Percentiles rank a stretch among this genome's conserved stretches.
These are phyloP conservation scores for Tephrocybe sp. DNA, from an alignment of 768 basidiomycete genomes.

Conservation along the genomic window DNA sequence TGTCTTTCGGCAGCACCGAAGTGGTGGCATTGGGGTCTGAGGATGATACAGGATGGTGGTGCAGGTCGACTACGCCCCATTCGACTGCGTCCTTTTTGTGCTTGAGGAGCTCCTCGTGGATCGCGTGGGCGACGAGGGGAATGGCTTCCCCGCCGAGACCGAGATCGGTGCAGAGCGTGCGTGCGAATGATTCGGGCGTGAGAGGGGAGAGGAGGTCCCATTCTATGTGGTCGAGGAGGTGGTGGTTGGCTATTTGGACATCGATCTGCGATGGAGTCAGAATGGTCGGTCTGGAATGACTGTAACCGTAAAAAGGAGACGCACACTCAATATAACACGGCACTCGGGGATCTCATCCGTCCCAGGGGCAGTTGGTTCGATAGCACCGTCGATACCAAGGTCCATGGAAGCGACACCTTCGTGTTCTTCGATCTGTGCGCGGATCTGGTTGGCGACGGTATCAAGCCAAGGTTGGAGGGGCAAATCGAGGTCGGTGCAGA, in stretches of 20 bases:
- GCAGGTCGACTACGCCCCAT: slow-evolving; percentile 73
- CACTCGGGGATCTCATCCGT: slow-evolving; percentile 72
- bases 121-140: slow-evolving; percentile 87
- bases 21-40: neutral
- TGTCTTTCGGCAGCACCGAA: slow-evolving; percentile 59
- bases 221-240: slow-evolving; percentile 94
- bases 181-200: slow-evolving; percentile 85
- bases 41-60: neutral
- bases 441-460: slow-evolving; percentile 83
- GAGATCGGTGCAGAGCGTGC: slow-evolving; percentile 78
- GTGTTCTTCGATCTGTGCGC: slow-evolving; percentile 89
- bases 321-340: slow-evolving; percentile 76
- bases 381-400: slow-evolving; percentile 57
- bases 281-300: too few relatives aligned
- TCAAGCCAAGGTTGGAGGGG: slow-evolving; percentile 66
- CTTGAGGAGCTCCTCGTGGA: slow-evolving; percentile 94
- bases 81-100: slow-evolving; percentile 96
- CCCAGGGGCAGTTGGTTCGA: slow-evolving; percentile 37
- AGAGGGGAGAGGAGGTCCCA: slow-evolving; percentile 96
- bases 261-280: slow-evolving; percentile 67
- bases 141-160: slow-evolving; percentile 86
- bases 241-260: slow-evolving; percentile 91
- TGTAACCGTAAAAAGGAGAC: slow-evolving; percentile 24
- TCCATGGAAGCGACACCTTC: slow-evolving; percentile 81
- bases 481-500: slow-evolving; percentile 88